Percentiles rank a stretch among this genome's conserved stretches.
Conservation (phyloP, 768 basidiomycete genomes). For the Leccinum broughii region DNA sequence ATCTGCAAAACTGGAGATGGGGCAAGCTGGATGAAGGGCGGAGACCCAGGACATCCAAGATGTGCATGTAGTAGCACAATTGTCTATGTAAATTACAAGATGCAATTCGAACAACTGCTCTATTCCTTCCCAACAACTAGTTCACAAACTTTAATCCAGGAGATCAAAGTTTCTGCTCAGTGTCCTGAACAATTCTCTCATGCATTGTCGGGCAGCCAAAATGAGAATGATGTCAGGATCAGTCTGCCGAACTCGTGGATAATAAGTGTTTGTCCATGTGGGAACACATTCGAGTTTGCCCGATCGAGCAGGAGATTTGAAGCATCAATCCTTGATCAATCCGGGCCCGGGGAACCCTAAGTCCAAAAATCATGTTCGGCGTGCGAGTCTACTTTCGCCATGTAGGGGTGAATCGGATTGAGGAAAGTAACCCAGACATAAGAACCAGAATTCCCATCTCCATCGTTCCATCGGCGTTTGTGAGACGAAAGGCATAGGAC, state of each 20-base stretch:
- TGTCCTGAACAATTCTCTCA: background rate
- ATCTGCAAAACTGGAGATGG: background rate
- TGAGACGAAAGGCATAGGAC: background rate
- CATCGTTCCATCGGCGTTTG: background rate
- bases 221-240: background rate
- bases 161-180: no score
- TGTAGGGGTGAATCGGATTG: background rate
- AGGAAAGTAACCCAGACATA: background rate
- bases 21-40: background rate
- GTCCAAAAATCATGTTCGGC: background rate
- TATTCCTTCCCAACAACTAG: background rate
- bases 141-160: no score
- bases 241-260: conserved; percentile 33
- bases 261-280: conserved; percentile 4
- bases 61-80: conserved; percentile 2
- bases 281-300: no score
- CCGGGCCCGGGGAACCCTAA: background rate
- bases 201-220: no score
- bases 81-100: background rate
- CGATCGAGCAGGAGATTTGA: conserved; percentile 4
- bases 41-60: background rate
- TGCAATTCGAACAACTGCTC: background rate
- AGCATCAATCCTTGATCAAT: no score
- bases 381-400: background rate
- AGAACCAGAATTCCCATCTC: background rate